phyloP scores from a whole-genome alignment of 495 filamentous ascomycete species.

The Podospora didyma region DNA sequence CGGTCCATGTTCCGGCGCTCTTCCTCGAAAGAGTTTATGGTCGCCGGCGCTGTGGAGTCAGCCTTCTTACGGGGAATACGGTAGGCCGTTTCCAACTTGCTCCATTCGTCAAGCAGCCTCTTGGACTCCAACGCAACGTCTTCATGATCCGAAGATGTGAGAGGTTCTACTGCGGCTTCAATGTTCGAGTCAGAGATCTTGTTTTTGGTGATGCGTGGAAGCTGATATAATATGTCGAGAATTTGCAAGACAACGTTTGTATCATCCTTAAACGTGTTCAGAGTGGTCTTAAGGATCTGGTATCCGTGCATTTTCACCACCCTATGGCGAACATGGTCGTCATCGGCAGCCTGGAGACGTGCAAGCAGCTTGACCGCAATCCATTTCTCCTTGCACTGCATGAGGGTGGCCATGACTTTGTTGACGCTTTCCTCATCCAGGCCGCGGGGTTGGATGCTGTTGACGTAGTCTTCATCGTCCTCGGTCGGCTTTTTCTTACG shows the following conservation, averaged over 20 bases:
- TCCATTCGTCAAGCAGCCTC: conserved; percentile 77
- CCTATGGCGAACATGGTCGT: conserved; percentile 81
- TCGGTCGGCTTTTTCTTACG: conserved; percentile 93
- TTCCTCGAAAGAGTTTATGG: conserved; percentile 52
- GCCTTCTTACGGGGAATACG: conserved; percentile 79
- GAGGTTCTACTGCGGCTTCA: conserved; percentile 70
- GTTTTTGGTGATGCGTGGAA: conserved; percentile 90
- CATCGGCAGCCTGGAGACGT: conserved; percentile 84
- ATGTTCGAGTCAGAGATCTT: conserved; percentile 98
- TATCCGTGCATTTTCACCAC: conserved; percentile 97
- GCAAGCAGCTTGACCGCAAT: conserved; percentile 92
- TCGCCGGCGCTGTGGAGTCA: conserved; percentile 35
- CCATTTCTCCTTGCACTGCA: conserved; percentile 99
- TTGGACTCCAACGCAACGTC: conserved; percentile 68
- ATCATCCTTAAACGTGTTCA: conserved; percentile 82
- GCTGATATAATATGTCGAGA: conserved; percentile 80
- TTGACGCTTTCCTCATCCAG: conserved; percentile 87
- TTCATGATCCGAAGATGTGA: conserved; percentile 67
- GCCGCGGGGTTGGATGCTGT: conserved; percentile 77
- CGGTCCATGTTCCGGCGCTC: conserved; percentile 66
- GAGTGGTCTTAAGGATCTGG: conserved; percentile 81
- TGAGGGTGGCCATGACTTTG: conserved; percentile 97
- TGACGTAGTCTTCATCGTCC: conserved; percentile 95
- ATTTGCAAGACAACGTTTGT: conserved; percentile 84
- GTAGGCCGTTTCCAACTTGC: conserved; percentile 85